These are phyloP conservation scores for Paramyrothecium sp. DNA, from an alignment of 2,329 filamentous ascomycete species.

Conservation along the genomic window DNA sequence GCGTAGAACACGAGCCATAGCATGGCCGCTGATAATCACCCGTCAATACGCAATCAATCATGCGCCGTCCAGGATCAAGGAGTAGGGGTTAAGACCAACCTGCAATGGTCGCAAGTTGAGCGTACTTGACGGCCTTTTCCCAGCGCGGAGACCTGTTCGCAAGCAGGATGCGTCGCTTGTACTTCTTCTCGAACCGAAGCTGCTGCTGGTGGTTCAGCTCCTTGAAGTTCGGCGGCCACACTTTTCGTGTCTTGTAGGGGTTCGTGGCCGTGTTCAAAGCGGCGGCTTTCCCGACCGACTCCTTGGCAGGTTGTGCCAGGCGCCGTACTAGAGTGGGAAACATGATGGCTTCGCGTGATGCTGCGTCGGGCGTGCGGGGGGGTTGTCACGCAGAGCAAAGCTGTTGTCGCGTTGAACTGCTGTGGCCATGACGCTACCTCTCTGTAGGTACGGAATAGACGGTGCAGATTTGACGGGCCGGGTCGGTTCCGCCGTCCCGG, in stretches of 20 bases:
- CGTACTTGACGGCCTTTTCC: conserved; percentile 63
- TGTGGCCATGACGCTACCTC: too few species aligned
- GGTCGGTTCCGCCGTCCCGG: too few species aligned
- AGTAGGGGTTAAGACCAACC: conserved; percentile 34
- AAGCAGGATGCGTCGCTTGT: conserved; percentile 66
- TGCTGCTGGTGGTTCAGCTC: conserved; percentile 70
- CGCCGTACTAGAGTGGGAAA: conserved; percentile 31
- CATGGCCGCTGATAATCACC: conserved; percentile 32
- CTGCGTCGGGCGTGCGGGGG: too few species aligned
- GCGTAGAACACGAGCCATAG: conserved; percentile 38
- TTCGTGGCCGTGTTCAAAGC: conserved; percentile 45
- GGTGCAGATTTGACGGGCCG: too few species aligned
- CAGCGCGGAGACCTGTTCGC: conserved; percentile 61
- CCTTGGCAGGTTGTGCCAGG: conserved; percentile 28
- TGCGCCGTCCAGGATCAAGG: background rate
- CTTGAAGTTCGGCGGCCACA: conserved; percentile 76
- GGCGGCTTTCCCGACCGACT: conserved; percentile 18
- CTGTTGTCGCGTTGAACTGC: too few species aligned
- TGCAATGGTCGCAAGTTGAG: conserved; percentile 58
- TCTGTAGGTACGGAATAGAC: too few species aligned
- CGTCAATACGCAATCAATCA: too few species aligned
- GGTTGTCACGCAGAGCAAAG: too few species aligned
- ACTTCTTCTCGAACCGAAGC: conserved; percentile 76
- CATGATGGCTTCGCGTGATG: too few species aligned
- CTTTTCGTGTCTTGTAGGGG: conserved; percentile 65